Evolutionary conservation across 768 basidiomycete genomes (phyloP).

Genomic region (Russula dissimulans): DNA sequence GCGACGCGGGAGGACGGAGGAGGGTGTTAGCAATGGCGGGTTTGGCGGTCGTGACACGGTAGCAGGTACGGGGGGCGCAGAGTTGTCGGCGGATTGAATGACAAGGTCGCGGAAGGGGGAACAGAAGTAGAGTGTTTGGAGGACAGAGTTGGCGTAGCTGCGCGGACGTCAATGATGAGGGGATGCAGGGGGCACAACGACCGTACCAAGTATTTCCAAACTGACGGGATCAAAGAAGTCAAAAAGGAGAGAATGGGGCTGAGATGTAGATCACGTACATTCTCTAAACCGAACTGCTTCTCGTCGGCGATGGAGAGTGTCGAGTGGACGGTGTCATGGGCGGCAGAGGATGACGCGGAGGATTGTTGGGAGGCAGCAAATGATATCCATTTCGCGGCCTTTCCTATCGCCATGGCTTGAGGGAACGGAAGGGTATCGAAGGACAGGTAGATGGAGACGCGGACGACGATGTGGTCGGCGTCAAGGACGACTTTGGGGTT

Average conservation of each 20-base stretch:
- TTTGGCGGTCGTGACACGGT: slow-evolving; percentile 22
- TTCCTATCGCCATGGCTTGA: slow-evolving; percentile 16
- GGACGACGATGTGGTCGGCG: neutral
- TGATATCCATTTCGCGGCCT: slow-evolving; percentile 19
- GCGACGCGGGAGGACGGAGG: slow-evolving; percentile 37
- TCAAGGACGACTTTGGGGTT: neutral
- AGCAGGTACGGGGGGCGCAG: slow-evolving; percentile 31
- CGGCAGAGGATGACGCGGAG: neutral
- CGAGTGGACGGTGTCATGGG: slow-evolving; percentile 8
- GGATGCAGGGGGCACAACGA: neutral
- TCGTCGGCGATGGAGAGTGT: slow-evolving; percentile 50
- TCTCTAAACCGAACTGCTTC: slow-evolving; percentile 95
- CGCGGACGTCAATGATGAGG: neutral
- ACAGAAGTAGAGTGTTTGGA: slow-evolving; percentile 95
- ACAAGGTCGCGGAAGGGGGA: slow-evolving; percentile 87
- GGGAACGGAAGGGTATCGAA: neutral
- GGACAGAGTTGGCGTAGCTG: slow-evolving; percentile 98
- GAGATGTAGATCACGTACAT: slow-evolving; percentile 46
- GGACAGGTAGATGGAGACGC: neutral
- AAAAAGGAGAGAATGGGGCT: neutral
- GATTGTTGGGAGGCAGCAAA: slow-evolving; percentile 14
- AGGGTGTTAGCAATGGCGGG: slow-evolving; percentile 25
- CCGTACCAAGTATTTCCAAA: slow-evolving; percentile 93
- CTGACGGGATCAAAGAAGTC: slow-evolving; percentile 31
- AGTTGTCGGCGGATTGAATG: slow-evolving; percentile 54